These are phyloP conservation scores for Populus tomentosa DNA, from an alignment of 441 rosid species.

Conservation along the genomic window DNA sequence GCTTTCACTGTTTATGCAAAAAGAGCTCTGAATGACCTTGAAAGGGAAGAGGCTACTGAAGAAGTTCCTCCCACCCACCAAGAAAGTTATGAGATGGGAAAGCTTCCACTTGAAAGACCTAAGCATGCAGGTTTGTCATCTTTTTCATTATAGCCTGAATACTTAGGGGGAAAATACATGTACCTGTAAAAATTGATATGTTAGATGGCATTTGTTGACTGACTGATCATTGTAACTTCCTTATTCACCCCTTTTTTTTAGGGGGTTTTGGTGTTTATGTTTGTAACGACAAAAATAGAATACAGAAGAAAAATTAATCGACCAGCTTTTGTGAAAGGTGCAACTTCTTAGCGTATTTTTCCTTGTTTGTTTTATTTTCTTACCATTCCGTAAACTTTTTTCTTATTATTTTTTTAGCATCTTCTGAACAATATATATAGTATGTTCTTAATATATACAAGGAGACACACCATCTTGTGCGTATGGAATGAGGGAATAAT, in stretches of 20 bases:
- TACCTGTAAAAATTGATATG: neutral
- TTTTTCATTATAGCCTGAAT: conserved; percentile 18
- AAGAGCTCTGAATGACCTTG: conserved; percentile 67
- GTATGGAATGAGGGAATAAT: neutral
- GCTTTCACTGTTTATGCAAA: conserved; percentile 87
- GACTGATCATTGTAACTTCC: neutral
- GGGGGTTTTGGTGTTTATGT: neutral
- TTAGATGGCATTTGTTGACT: neutral
- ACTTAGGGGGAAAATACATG: neutral
- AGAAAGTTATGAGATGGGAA: conserved; percentile 50
- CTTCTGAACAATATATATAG: neutral
- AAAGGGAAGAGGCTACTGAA: conserved; percentile 39
- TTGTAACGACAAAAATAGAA: conserved; percentile 14
- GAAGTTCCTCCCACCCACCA: conserved; percentile 27
- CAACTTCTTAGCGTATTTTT: neutral
- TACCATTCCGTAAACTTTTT: neutral
- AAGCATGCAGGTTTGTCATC: conserved; percentile 26
- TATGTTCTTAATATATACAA: neutral
- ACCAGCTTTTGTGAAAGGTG: neutral
- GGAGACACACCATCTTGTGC: neutral
- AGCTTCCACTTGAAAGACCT: conserved; percentile 39
- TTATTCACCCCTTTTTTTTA: neutral
- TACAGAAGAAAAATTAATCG: neutral
- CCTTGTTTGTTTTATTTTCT: neutral
- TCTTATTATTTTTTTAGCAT: neutral